phyloP scores from a whole-genome alignment of 2,329 filamentous ascomycete genomes.

The Neonectria magnoliae region DNA sequence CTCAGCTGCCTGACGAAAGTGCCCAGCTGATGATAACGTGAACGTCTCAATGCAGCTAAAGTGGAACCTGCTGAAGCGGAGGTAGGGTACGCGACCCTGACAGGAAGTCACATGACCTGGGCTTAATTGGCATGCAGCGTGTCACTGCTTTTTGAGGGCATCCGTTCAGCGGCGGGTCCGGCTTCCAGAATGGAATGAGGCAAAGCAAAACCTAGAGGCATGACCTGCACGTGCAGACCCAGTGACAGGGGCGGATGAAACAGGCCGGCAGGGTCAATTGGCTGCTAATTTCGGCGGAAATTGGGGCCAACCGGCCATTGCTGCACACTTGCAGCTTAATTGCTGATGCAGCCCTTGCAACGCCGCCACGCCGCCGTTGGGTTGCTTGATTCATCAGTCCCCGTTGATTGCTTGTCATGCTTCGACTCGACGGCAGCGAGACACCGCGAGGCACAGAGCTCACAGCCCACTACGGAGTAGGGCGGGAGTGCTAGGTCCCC shows the following conservation, averaged over 20 bases:
- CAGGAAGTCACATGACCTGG: slow-evolving; percentile 47
- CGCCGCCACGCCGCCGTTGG: background rate
- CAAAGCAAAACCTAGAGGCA: slow-evolving; percentile 5
- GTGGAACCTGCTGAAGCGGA: background rate
- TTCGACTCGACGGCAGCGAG: background rate
- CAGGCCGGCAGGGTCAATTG: slow-evolving; percentile 31
- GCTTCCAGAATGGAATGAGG: slow-evolving; percentile 5
- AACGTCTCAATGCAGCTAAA: slow-evolving; percentile 7
- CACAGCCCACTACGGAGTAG: slow-evolving; percentile 4
- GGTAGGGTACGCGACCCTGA: slow-evolving; percentile 40
- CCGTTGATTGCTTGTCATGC: slow-evolving; percentile 3
- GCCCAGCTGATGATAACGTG: slow-evolving; percentile 4
- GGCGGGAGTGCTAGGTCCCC: slow-evolving; percentile 21
- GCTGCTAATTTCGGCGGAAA: slow-evolving; percentile 42
- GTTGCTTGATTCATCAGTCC: background rate
- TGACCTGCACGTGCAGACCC: slow-evolving; percentile 4
- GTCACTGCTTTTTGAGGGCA: background rate
- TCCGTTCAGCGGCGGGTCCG: background rate
- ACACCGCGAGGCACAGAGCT: background rate
- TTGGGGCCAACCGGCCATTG: slow-evolving; percentile 31
- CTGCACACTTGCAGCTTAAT: slow-evolving; percentile 33
- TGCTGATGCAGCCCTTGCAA: slow-evolving; percentile 20
- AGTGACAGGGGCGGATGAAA: slow-evolving; percentile 29
- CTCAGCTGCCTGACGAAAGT: slow-evolving; percentile 5
- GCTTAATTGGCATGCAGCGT: background rate